Evolutionary conservation across 2,329 filamentous ascomycete species (phyloP).

Genomic region (Colletotrichum chrysophilum): DNA sequence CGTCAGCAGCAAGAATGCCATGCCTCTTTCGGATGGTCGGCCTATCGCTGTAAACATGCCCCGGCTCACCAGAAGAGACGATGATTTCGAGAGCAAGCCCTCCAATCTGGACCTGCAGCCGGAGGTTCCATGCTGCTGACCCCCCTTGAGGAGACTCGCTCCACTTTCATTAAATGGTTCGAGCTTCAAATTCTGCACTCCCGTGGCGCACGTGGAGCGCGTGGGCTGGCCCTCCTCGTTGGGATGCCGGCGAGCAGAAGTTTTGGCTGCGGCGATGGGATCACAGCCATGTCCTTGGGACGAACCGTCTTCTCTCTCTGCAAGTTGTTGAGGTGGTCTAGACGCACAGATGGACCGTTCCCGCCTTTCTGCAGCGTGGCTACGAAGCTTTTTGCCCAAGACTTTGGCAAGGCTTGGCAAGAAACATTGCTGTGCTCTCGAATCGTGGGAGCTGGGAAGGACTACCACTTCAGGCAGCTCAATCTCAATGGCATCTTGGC

Average conservation of each 20-base stretch:
- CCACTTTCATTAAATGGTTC: not conserved
- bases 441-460: not conserved
- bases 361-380: not conserved
- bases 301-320: not conserved
- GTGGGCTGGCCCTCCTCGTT: not conserved
- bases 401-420: not conserved
- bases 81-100: not conserved
- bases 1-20: not conserved
- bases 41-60: not conserved
- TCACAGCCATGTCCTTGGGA: not conserved
- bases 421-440: not conserved
- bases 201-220: not conserved
- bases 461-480: not conserved
- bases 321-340: not conserved
- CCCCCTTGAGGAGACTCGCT: not conserved
- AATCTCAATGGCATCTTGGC: constrained; percentile 10
- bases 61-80: not conserved
- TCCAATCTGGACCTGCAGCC: not conserved
- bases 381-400: not conserved
- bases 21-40: not conserved
- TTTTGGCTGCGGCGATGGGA: not conserved
- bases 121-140: not conserved
- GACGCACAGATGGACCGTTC: not conserved
- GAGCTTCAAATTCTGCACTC: constrained; percentile 1
- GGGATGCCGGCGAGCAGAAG: not conserved